Evolutionary conservation across 164 flowering plant genomes (phyloP), one percentile per base, ranked within the genome.

Genomic region (Sedum album): DNA sequence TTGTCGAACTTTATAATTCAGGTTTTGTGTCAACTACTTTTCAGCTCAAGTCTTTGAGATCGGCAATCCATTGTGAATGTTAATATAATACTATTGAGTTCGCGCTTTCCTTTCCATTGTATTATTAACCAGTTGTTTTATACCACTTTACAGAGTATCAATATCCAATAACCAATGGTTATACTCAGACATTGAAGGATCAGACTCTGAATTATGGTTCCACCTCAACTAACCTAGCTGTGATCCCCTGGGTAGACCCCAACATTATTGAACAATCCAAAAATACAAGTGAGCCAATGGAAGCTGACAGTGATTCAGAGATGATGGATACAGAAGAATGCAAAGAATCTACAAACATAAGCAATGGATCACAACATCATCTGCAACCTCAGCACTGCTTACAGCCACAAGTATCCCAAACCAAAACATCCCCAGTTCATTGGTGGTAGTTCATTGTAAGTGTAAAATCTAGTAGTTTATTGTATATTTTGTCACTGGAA

Each of bases 341-440:
- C 46, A 21, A 26, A 7, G 42, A 31, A 18, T 31, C 41, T 13
- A 36, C 17, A 7, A 41, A 21, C 46, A 13, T 5, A 36, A 26
- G 42, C 9, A 5, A 65, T 18, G 30, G 48, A 31, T 26, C 23
- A 21, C 46, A 38, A 23, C 66, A 64, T 42, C 28, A 64, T 20
- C 66, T 4, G 0, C 66, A 62, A 64, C 66, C 44, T 33, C 66
- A 33, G 20, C 66, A 64, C 44, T 38, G 28, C 44, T 64, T 64
- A 33, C 26, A 20, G 5, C 42, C 41, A 38, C 66, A 35, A 64
- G 13, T 25, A 31, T 33, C 66, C 31, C 66, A 30, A 57, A 57
- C 14, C 33, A 14, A 18, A 57, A 20, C 62, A 2, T 57, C 62
- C 62, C 33, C 33, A 28, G 33, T 57, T 8, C 3, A 7, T 57